Base-by-base conservation (phyloP, 148 eudicot species). In the Vaccinium corymbosum region DNA sequence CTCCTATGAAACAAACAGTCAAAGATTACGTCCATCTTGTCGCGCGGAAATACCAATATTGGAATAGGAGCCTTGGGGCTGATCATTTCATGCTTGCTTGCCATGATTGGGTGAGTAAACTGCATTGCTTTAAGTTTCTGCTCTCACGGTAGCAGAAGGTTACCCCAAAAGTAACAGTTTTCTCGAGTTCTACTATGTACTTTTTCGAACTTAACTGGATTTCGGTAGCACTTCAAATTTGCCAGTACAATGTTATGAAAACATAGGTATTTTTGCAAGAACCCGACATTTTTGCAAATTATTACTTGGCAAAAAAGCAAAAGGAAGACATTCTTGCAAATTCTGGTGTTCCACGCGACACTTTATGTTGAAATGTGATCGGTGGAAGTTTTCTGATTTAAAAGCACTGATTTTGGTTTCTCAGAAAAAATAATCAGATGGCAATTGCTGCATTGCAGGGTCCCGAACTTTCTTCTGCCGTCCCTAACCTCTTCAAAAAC, bases 51-150 rank as follows among this genome's bases (percentile, higher is more conserved):
- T 88, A 94, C 57, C 89, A 90, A 0, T 91, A 89, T 22, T 94
- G 98, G 98, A 94, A 94, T 64, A 89, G 94, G 15, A 94, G 94
- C 88, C 86, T 85, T 4, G 98, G 88, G 3, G 93, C 98, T 0
- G 98, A 94, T 86, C 98, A 94, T 82, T 89, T 94, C 90, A 91
- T 94, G 93, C 92, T 94, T 22, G 89, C 96, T 80, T 94, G 98
- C 84, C 98, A 94, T 84, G 98, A 94, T 72, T 94, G 96, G 96
- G 98, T 93, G 90, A 48, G 88, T 3, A 12, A 0, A 1, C n/a
- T 9, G 10, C 76, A 13, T 38, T 80, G 19, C 55, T 19, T 27
- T 46, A 22, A 68, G 35, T 68, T 68, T 27, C 35, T 19, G 42
- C 50, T 35, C 81, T 56, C 81, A 9, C 59, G 51, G 14, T 78